These are phyloP conservation scores for Chlorella sp. DNA, from an alignment of 139 green algal species.

Conservation along the genomic window DNA sequence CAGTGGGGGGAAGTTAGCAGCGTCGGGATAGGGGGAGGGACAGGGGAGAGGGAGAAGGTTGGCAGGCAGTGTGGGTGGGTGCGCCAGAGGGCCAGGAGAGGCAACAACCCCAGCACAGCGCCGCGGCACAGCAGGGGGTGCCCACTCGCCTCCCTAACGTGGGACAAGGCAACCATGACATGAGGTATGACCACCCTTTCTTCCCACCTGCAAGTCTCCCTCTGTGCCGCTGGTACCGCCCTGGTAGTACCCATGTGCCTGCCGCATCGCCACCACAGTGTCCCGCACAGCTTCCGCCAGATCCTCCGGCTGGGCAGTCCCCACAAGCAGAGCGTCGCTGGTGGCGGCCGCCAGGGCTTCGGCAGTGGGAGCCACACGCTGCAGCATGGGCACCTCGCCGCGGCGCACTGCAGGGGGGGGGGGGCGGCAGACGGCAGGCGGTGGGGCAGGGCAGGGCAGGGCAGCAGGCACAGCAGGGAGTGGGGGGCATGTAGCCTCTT, in stretches of 20 bases:
- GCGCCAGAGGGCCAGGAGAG: too few relatives aligned
- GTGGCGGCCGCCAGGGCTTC: neutral
- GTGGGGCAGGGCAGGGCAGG: neutral
- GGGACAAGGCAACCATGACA: too few relatives aligned
- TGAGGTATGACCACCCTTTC: too few relatives aligned
- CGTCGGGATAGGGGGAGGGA: too few relatives aligned
- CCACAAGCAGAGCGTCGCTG: constrained; percentile 38
- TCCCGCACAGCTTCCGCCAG: neutral
- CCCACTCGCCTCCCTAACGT: too few relatives aligned
- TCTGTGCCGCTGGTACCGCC: neutral
- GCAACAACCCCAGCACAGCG: neutral
- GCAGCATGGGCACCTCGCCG: constrained; percentile 50
- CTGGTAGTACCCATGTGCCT: neutral
- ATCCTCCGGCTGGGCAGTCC: neutral
- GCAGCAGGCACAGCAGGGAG: neutral
- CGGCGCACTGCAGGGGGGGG: constrained; percentile 48
- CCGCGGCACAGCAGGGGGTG: neutral
- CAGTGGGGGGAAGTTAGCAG: too few relatives aligned
- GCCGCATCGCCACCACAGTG: constrained; percentile 8
- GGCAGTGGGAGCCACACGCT: constrained; percentile 17
- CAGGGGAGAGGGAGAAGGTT: too few relatives aligned
- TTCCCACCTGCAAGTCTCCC: constrained; percentile 21
- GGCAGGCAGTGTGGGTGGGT: neutral
- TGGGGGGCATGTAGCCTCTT: too few relatives aligned
- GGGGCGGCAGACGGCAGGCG: neutral